Percentiles rank a stretch among this genome's conserved stretches.
Conservation (phyloP, 129 eudicot species). For the Centaurea solstitialis region DNA sequence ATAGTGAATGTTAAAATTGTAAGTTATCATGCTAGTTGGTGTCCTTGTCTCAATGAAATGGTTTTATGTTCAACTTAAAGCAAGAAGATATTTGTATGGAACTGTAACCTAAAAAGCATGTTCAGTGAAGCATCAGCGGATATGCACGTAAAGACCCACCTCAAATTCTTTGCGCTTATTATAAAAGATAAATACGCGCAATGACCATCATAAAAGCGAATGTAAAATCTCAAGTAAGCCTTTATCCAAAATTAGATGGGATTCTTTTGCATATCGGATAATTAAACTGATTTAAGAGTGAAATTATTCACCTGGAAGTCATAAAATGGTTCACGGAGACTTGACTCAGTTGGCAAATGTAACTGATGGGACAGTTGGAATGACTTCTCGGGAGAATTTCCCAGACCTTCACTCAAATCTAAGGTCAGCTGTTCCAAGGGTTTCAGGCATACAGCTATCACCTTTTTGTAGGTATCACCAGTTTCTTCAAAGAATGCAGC, state of each 20-base stretch:
- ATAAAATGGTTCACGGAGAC: conserved; percentile 54
- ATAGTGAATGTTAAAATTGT: background rate
- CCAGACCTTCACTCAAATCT: conserved; percentile 54
- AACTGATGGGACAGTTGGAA: conserved; percentile 65
- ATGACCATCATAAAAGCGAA: background rate
- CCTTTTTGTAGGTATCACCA: conserved; percentile 91
- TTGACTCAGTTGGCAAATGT: conserved; percentile 52
- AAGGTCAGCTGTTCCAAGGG: conserved; percentile 75
- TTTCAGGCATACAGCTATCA: conserved; percentile 65
- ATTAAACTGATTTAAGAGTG: background rate
- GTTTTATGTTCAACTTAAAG: background rate
- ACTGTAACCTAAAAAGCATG: background rate
- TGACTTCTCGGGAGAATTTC: conserved; percentile 49
- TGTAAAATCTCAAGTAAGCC: background rate
- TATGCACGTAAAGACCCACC: background rate
- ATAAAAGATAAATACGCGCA: background rate
- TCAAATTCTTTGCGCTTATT: background rate
- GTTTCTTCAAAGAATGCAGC: conserved; percentile 95
- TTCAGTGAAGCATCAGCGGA: background rate
- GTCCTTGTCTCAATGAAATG: background rate
- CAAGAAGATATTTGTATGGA: background rate
- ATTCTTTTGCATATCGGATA: background rate
- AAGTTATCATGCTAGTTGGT: background rate
- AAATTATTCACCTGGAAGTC: conserved; percentile 68
- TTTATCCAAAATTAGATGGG: background rate